A percentile compares a stretch with the other conserved stretches of the same genome.
These are phyloP conservation scores for Mycena maculata DNA, from an alignment of 768 basidiomycete genomes.

Conservation along the genomic window DNA sequence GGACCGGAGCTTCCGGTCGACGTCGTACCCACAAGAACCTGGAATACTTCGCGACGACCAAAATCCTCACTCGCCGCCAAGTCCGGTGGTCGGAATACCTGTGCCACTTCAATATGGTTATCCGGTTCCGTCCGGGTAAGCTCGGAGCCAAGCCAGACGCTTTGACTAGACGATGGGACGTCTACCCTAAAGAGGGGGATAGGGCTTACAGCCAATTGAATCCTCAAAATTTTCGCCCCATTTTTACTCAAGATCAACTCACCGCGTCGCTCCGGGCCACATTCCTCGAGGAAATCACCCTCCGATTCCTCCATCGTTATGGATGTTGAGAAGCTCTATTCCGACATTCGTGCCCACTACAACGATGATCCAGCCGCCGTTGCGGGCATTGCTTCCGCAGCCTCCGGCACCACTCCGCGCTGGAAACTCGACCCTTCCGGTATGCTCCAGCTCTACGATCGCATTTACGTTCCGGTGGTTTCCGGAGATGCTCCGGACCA, in stretches of 20 bases:
- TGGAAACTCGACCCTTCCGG: neutral
- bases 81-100: conserved; percentile 49
- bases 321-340: neutral
- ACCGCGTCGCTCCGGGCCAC: neutral
- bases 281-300: neutral
- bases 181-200: conserved; percentile 24
- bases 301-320: neutral
- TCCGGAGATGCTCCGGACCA: neutral
- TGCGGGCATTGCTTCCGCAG: neutral
- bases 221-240: conserved; percentile 6
- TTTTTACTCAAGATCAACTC: conserved; percentile 5
- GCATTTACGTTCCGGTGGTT: neutral
- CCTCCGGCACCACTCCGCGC: neutral
- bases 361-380: neutral
- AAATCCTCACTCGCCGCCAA: conserved; percentile 48
- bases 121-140: neutral
- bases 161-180: conserved; percentile 9
- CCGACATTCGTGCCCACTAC: neutral
- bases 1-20: conserved; percentile 33
- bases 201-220: conserved; percentile 9
- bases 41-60: conserved; percentile 47
- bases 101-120: conserved; percentile 35
- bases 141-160: neutral
- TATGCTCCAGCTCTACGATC: neutral
- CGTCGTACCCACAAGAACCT: conserved; percentile 52